Base-by-base conservation (phyloP, 257 asterid species). In the Nicotiana attenuata region DNA sequence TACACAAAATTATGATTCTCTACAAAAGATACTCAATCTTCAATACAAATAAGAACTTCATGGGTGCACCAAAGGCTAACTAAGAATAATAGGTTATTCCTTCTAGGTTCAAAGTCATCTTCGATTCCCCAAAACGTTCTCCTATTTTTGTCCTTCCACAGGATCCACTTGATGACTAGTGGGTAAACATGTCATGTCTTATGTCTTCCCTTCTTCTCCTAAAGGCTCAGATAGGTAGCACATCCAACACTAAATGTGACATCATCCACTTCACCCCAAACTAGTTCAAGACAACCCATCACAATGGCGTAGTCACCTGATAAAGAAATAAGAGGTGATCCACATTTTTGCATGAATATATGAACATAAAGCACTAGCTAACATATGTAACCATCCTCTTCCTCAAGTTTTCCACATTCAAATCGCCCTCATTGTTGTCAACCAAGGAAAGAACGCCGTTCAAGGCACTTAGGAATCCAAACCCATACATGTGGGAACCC, bases 401-500 rank as follows among this genome's bases (percentile, higher is more conserved):
- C 77, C 31, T 35, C 77, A 68, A n/a, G 77, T 68, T 35, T 38
- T 26, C 55, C 24, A 19, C 41, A 68, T 28, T 68, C n/a, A n/a
- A 35, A 68, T 10, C 3, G 5, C 29, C 56, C 56, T 38, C 56
- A 38, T 10, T 68, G 17, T 5, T 38, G 77, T 68, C 19, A 68
- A 38, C 19, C 55, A 68, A 68, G 77, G 56, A 68, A 67, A 67
- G 52, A 38, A 68, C n/a, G 41, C 3, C 56, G 41, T n/a, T 68
- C 77, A 35, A 68, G 77, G 56, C 53, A 67, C 28, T 52, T 19
- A 68, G 31, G 29, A 19, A 68, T 68, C 77, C 56, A 68, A 50
- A 68, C 31, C 55, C 20, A 68, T n/a, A 68, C 77, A 68, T 35
- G 56, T 17, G 20, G 77, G 77, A 68, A 68, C 77, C 56, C 55